A percentile compares a stretch with the other conserved stretches of the same genome.
Evolutionary conservation across 169 alveolate genomes (phyloP).

Genomic region (Amoebophrya sp.): DNA sequence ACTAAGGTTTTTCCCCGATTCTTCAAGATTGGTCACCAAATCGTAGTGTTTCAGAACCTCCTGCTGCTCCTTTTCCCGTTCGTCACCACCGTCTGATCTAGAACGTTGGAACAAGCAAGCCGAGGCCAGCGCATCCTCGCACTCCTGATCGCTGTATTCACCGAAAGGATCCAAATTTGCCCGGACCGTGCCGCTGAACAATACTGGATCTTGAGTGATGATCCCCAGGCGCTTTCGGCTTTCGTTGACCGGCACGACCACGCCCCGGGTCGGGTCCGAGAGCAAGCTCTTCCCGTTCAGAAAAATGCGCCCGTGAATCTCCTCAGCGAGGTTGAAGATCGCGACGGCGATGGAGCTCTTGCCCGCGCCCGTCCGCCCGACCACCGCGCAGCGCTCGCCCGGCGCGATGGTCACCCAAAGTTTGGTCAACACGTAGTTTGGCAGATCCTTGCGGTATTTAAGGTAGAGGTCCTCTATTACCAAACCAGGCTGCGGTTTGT

Average conservation of each 20-base stretch:
- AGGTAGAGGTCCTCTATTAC: not conserved
- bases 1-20: constrained; percentile 55
- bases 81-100: too few species aligned
- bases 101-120: not conserved
- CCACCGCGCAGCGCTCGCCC: constrained; percentile 67
- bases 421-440: constrained; percentile 51
- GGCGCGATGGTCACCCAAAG: constrained; percentile 55
- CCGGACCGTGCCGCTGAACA: constrained; percentile 61
- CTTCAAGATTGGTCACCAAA: constrained; percentile 53
- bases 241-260: constrained; percentile 51
- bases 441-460: constrained; percentile 40
- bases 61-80: not conserved
- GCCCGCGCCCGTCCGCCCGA: constrained; percentile 82
- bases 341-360: constrained; percentile 64
- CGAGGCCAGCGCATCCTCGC: constrained; percentile 42
- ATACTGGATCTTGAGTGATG: constrained; percentile 68
- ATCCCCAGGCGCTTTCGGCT: constrained; percentile 55
- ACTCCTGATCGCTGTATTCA: constrained; percentile 49
- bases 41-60: constrained; percentile 38
- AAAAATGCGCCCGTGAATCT: constrained; percentile 50
- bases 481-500: not conserved
- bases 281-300: constrained; percentile 55
- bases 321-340: constrained; percentile 57
- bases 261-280: too few species aligned
- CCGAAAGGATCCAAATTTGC: constrained; percentile 66